Evolutionary conservation across 768 basidiomycete species (phyloP), one percentile per base, ranked within the genome.

Genomic region (Suillus weaverae): DNA sequence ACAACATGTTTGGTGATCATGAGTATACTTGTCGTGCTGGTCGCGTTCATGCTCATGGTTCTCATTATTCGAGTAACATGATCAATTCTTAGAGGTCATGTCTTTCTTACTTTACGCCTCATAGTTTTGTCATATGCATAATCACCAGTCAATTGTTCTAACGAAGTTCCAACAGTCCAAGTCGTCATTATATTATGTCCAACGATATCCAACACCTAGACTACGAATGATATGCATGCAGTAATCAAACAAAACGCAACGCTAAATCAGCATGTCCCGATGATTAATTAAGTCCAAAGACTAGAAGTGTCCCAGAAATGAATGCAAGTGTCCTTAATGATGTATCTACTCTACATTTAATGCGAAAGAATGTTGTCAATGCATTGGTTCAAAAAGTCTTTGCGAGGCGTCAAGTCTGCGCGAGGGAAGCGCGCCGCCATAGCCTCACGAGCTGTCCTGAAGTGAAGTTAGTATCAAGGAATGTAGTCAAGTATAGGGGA

Each of bases 1-100:
- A 93, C 90, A 68, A 94, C 91, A 0, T 94, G 92, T 73, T 70
- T 93, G 72, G 83, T 86, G 10, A 65, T 93, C 2, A 81, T 83
- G 33, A 83, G 89, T 57, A 76, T 97, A 9, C 13, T 90, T 3
- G 81, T 85, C 5, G 95, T 94, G 3, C 68, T 86, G 13, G 71
- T 91, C 20, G 78, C 91, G 8, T 97, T 91, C 68, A 70, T 90
- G 60, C 38, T 89, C 18, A 91, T 89, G 85, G 85, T 94, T 65
- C 80, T 87, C 56, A 66, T 94, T 44, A 92, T 95, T 66, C 84
- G 91, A 60, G 74, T 92, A 20, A 87, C 86, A 38, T 81, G 71
- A 76, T 63, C 67, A 16, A 9, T 14, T 22, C 36, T 36, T 38
- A 33, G n/a, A 46, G 35, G 0, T 26, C 30, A 8, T 61, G 48